A percentile compares a stretch with the other conserved stretches of the same genome.
Evolutionary conservation across 2,329 filamentous ascomycete species (phyloP).

Genomic region (Onygenales sp.): DNA sequence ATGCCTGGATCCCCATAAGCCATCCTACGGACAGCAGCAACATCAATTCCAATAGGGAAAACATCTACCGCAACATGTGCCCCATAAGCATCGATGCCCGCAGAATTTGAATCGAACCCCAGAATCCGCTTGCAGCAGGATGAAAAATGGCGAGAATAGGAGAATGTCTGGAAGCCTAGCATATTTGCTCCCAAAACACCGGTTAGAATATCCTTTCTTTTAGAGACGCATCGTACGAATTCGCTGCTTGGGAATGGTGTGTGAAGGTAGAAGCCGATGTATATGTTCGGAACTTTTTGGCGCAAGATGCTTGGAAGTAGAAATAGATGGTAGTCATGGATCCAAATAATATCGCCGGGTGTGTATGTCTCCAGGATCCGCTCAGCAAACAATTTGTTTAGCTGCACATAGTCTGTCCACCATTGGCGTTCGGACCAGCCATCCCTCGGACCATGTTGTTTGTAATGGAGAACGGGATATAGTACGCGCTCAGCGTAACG

Average conservation of each 20-base stretch:
- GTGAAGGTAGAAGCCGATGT: slow-evolving; percentile 91
- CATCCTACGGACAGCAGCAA: slow-evolving; percentile 62
- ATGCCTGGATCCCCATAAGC: slow-evolving; percentile 65
- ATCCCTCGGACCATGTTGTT: slow-evolving; percentile 82
- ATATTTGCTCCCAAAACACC: slow-evolving; percentile 86
- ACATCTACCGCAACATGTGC: slow-evolving; percentile 83
- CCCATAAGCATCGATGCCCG: slow-evolving; percentile 81
- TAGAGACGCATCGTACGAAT: slow-evolving; percentile 79
- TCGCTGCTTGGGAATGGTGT: slow-evolving; percentile 94
- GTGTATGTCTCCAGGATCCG: slow-evolving; percentile 81
- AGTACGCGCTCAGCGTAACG: slow-evolving; percentile 85
- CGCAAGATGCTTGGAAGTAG: slow-evolving; percentile 81
- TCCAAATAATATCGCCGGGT: slow-evolving; percentile 81
- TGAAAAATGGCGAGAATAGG: slow-evolving; percentile 88
- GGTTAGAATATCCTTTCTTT: slow-evolving; percentile 81
- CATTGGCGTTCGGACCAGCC: slow-evolving; percentile 70
- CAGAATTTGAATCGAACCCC: slow-evolving; percentile 77
- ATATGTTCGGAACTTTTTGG: slow-evolving; percentile 76
- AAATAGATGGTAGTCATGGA: slow-evolving; percentile 92
- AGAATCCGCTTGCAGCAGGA: slow-evolving; percentile 88
- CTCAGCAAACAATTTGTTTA: slow-evolving; percentile 89
- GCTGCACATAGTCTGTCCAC: slow-evolving; percentile 86
- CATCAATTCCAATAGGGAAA: slow-evolving; percentile 91
- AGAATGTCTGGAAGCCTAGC: slow-evolving; percentile 90
- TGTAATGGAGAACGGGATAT: slow-evolving; percentile 92